Base-by-base conservation (phyloP, 2,329 filamentous ascomycete genomes). In the Colletotrichum salicis region DNA sequence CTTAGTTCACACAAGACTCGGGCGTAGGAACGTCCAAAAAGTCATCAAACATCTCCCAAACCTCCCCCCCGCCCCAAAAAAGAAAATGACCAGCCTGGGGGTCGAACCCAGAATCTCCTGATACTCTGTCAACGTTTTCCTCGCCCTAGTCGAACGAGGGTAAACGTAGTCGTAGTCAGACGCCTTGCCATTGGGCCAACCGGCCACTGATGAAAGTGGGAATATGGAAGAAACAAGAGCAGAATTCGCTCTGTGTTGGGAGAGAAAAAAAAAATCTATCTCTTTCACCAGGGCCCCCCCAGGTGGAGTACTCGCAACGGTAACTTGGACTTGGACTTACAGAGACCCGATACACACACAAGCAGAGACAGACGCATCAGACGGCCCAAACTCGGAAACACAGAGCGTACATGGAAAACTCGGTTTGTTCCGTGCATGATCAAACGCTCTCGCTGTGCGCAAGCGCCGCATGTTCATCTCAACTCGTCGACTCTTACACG, bases 101-200 rank as follows among this genome's bases (percentile, higher is more conserved):
- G 69, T 71, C 69, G 69, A 71, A 71, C 69, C 69, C 69, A 71
- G 69, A 71, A 71, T 71, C 69, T 71, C 69, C 69, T 71, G 69
- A 71, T 71, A 51, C 35, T 48, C 22, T n/a, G 41, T 11, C 41
- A 22, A 48, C 41, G 41, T 48, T 48, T 48, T 48, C 41, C 41
- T 48, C 41, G 41, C 41, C 41, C 41, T n/a, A 22, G 19, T 5
- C 41, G 41, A 48, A 48, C 41, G 41, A 48, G 41, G 41, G 41
- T 48, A 48, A 48, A 48, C 41, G 41, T 1, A 22, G 51, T 82
- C 80, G 81, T 82, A 82, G 81, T 83, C 81, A 83, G 80, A 82
- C 81, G 81, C 80, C 81, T 82, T 83, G 80, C 77, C 81, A 82
- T 81, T 81, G 78, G 79, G 78, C 79, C 79, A 82, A 72, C 70